Base-by-base conservation (phyloP, 805 yeast genomes). In the Wickerhamomyces tratensis region DNA sequence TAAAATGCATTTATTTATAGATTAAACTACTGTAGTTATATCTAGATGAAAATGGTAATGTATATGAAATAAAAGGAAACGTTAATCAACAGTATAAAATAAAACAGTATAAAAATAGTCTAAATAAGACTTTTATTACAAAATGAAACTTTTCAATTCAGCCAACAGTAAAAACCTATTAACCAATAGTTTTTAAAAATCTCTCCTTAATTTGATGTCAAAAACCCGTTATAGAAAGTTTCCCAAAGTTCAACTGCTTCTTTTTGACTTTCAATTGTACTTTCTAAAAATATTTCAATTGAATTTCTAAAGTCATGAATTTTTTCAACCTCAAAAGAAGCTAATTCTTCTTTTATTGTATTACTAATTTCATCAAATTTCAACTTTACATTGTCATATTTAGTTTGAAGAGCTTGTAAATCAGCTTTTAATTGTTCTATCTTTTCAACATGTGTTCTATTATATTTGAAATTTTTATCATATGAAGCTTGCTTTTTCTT, bases 261-360 rank as follows among this genome's bases (percentile, higher is more conserved):
- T 64, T 93, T 93, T 62, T 93, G 98, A 31, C 88, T 73, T 62
- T 93, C 98, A 42, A 89, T 84, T 25, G 93, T 76, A 41, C 93
- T 78, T 61, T 93, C 98, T 57, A 94, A 74, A 54, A 80, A 89
- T 11, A 91, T 82, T 62, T 93, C 98, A 41, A 91, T 85, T 47
- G 88, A 76, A 54, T 85, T 85, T 57, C 96, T 76, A 62, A 91
- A 87, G 53, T 89, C 98, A 35, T 75, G 78, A 33, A 86, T 73
- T 52, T 81, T 84, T 44, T 83, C 91, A 37, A 68, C 65, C 56
- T 87, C 95, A 57, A 89, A 86, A 13, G 60, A 56, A 33, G 62
- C 67, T 27, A 91, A 62, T 52, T 93, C 96, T 36, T 61, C 58
- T 56, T 77, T 82, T 42, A 91, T 85, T 5, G 73, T 76, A 14